phyloP scores from a whole-genome alignment of 2,329 filamentous ascomycete species.

The Paecilomyces niveus region DNA sequence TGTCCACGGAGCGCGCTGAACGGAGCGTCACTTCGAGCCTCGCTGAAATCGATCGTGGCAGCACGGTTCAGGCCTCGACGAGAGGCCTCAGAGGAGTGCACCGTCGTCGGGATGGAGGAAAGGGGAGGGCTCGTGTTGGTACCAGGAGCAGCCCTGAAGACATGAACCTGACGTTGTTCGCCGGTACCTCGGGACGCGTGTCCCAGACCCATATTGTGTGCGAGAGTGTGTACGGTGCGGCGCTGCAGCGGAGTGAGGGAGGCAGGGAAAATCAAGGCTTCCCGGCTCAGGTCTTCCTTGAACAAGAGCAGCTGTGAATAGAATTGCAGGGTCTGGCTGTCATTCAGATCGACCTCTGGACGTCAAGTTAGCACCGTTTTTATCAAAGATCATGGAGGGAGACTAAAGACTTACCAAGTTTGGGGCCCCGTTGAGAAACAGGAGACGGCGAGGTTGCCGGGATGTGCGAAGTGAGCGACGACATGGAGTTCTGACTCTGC shows the following conservation, averaged over 20 bases:
- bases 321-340: slow-evolving; percentile 76
- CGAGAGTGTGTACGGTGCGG: slow-evolving; percentile 84
- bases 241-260: slow-evolving; percentile 76
- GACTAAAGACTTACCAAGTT: slow-evolving; percentile 24
- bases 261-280: slow-evolving; percentile 76
- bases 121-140: slow-evolving; percentile 55
- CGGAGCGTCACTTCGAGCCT: slow-evolving; percentile 66
- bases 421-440: slow-evolving; percentile 49
- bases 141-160: slow-evolving; percentile 56
- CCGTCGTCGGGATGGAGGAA: slow-evolving; percentile 54
- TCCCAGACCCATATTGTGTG: slow-evolving; percentile 88
- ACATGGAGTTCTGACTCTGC: slow-evolving; percentile 79
- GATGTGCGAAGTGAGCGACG: slow-evolving; percentile 63
- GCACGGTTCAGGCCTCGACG: slow-evolving; percentile 83
- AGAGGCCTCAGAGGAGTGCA: slow-evolving; percentile 66
- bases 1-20: slow-evolving; percentile 69
- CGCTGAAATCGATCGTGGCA: slow-evolving; percentile 94
- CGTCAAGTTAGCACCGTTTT: slow-evolving; percentile 4
- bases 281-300: slow-evolving; percentile 68
- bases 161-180: slow-evolving; percentile 82
- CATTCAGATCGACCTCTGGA: slow-evolving; percentile 80
- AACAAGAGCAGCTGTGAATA: slow-evolving; percentile 89
- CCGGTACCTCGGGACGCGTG: slow-evolving; percentile 86
- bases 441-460: slow-evolving; percentile 60
- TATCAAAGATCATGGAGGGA: not conserved